Percentiles rank a stretch among this genome's conserved stretches.
Conservation (phyloP, 2,329 filamentous ascomycete species). For the Aspergillus melleus region DNA sequence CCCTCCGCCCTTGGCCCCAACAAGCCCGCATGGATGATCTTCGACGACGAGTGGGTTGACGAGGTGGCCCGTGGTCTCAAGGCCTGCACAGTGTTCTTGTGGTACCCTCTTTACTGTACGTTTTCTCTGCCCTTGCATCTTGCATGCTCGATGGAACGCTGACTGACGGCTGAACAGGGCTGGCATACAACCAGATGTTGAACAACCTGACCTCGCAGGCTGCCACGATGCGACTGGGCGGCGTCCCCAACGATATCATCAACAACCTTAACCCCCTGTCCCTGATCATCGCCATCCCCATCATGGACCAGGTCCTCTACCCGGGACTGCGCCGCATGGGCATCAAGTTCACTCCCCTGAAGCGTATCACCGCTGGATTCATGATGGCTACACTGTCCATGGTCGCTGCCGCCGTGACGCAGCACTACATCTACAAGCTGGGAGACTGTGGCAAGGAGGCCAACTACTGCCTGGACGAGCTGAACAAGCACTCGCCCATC, state of each 20-base stretch:
- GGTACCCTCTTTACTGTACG: constrained; percentile 53
- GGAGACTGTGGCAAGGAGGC: constrained; percentile 61
- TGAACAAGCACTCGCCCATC: constrained; percentile 55
- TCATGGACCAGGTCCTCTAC: constrained; percentile 56
- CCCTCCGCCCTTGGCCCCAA: constrained; percentile 23
- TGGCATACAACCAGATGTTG: constrained; percentile 56
- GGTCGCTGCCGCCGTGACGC: constrained; percentile 52
- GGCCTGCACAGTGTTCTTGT: constrained; percentile 69
- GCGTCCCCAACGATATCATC: constrained; percentile 58
- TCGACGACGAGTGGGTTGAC: constrained; percentile 81
- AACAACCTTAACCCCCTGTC: constrained; percentile 56
- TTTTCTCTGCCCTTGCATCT: neutral
- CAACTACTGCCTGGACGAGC: constrained; percentile 50
- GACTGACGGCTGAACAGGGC: constrained; percentile 23
- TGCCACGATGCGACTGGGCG: constrained; percentile 53
- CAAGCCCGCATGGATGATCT: constrained; percentile 62
- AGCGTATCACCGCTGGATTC: constrained; percentile 55
- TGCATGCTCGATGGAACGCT: neutral
- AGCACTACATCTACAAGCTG: constrained; percentile 58
- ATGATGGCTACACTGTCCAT: constrained; percentile 49
- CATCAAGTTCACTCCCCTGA: constrained; percentile 55
- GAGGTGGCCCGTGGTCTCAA: constrained; percentile 70
- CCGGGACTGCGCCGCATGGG: constrained; percentile 48
- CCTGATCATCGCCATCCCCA: constrained; percentile 56
- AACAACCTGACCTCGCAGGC: constrained; percentile 59